Conservation (phyloP, 1,284 basidiomycete species). For the Athelia sp. region DNA sequence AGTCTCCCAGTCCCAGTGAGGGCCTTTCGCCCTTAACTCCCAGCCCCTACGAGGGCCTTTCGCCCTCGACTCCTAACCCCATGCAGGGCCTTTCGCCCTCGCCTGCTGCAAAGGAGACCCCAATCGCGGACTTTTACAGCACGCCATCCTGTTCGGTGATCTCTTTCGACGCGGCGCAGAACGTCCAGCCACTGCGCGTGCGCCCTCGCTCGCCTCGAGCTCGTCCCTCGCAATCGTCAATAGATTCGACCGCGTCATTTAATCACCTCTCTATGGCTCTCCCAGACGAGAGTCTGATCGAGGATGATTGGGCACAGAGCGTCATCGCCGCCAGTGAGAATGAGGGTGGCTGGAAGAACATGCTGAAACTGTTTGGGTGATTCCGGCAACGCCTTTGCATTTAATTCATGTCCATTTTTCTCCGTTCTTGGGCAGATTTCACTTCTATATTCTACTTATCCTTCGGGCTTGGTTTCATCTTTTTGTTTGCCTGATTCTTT, state of each 20-base stretch:
- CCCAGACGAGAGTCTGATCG: constrained; percentile 33
- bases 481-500: too few species aligned
- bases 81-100: neutral
- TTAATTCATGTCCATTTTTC: too few species aligned
- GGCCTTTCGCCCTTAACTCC: neutral
- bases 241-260: constrained; percentile 28
- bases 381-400: too few species aligned
- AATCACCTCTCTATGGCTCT: constrained; percentile 34
- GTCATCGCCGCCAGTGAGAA: constrained; percentile 51
- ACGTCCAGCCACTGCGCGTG: too few species aligned
- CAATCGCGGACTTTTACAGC: neutral
- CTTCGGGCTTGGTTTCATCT: too few species aligned
- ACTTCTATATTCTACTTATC: too few species aligned
- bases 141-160: constrained; percentile 15
- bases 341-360: constrained; percentile 12
- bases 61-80: too few species aligned
- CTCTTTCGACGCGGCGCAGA: constrained; percentile 9
- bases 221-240: constrained; percentile 17
- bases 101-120: neutral
- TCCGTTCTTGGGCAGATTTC: too few species aligned
- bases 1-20: neutral
- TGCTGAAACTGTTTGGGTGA: neutral
- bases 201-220: too few species aligned
- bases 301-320: constrained; percentile 57
- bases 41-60: neutral